Evolutionary conservation across 2,329 filamentous ascomycete genomes (phyloP), one percentile per base, ranked within the genome.

Genomic region (Pseudogymnoascus sp.): DNA sequence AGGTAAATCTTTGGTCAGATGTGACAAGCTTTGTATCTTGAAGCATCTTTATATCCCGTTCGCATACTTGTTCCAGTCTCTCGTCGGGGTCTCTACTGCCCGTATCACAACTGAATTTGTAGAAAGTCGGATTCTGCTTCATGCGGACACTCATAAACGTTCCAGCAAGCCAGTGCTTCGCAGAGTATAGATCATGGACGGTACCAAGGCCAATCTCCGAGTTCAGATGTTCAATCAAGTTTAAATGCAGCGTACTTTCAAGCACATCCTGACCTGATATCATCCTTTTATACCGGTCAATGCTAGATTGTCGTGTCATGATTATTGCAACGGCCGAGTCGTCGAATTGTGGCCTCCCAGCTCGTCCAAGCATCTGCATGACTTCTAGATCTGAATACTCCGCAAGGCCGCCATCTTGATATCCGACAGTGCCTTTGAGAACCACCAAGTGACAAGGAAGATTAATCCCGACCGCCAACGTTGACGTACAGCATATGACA

Each of bases 301-400:
- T 83, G 60, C 87, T 88, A 4, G 85, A 78, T n/a, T 80, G 78
- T 23, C 84, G 82, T 0, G 91, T 95, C 78, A 96, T 84, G 63
- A 96, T 93, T 15, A 95, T 86, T 10, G 89, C 91, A 40, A 86
- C 82, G 2, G 89, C 91, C 64, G 78, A 89, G 60, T 85, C 81
- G 69, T 93, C 91, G 66, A 93, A 96, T 70, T 96, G 91, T 5
- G 91, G 91, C 19, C 91, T 81, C 1, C 91, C 91, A 61, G 91
- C 91, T 67, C 91, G 85, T 6, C 91, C 91, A 60, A 96, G 82
- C 91, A 96, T 96, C 70, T 96, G 91, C 87, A 93, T 93, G 66
- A 93, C 83, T 68, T 96, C 91, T 4, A 96, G 78, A 71, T 95
- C 90, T 0, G 89, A 86, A 68, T 91, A 92, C 72, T 95, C 90